These are phyloP conservation scores for Sicyos baderoa DNA, from an alignment of 306 rosid species.

Conservation along the genomic window DNA sequence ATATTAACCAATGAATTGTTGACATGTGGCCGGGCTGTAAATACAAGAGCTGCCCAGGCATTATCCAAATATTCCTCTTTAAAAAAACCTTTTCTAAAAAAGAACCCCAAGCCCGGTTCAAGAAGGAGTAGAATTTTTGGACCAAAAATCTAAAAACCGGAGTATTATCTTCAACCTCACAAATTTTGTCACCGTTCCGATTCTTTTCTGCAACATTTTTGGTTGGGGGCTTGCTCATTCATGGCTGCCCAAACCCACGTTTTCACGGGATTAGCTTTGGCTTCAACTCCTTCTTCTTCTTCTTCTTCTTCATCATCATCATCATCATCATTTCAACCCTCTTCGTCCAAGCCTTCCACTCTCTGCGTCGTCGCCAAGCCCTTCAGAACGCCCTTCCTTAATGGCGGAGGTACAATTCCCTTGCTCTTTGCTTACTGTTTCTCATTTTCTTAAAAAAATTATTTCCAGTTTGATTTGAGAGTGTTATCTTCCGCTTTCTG, in stretches of 20 bases:
- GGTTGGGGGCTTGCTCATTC: conserved; percentile 13
- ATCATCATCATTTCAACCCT: conserved; percentile 37
- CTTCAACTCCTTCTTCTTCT: conserved; percentile 34
- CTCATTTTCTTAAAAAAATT: neutral
- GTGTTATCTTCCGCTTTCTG: too few relatives aligned
- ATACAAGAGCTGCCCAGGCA: too few relatives aligned
- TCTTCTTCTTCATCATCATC: too few relatives aligned
- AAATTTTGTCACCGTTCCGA: neutral
- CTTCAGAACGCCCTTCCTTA: conserved; percentile 51
- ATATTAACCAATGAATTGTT: too few relatives aligned
- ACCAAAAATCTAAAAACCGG: neutral
- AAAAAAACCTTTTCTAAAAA: neutral
- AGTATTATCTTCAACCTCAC: conserved; percentile 9
- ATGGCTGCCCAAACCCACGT: conserved; percentile 62
- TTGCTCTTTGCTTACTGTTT: conserved; percentile 1
- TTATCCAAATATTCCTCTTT: too few relatives aligned
- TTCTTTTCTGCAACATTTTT: conserved; percentile 1
- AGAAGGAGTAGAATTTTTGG: neutral
- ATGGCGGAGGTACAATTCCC: conserved; percentile 16
- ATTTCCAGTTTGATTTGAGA: too few relatives aligned
- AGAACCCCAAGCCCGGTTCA: neutral
- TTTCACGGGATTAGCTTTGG: conserved; percentile 46
- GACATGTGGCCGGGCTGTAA: too few relatives aligned
- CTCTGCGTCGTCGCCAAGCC: conserved; percentile 40
- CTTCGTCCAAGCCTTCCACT: conserved; percentile 35